Evolutionary conservation across 768 basidiomycete genomes (phyloP).

Genomic region (Dacryopinax primogenitus): DNA sequence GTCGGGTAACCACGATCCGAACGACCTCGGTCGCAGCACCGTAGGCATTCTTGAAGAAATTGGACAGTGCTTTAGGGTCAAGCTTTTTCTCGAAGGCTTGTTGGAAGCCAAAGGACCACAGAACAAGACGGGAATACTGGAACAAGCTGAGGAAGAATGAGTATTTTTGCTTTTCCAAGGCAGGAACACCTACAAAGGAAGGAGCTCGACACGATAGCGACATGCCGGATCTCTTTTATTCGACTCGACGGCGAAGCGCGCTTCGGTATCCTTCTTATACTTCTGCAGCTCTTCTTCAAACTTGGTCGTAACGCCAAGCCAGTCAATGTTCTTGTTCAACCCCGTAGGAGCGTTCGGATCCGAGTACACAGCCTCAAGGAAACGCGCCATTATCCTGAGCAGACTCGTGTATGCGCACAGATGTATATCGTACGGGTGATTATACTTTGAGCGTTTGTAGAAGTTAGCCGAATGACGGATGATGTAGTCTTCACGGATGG

Average conservation of each 20-base stretch:
- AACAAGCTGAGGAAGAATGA: constrained; percentile 40
- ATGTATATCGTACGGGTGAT: constrained; percentile 59
- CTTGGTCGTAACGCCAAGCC: constrained; percentile 46
- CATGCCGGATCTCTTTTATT: constrained; percentile 47
- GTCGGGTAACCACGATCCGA: constrained; percentile 46
- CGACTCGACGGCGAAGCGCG: constrained; percentile 45
- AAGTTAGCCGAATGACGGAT: constrained; percentile 52
- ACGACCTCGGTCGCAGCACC: constrained; percentile 58
- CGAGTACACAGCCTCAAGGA: constrained; percentile 67
- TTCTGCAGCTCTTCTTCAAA: constrained; percentile 46
- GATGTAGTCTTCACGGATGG: constrained; percentile 75
- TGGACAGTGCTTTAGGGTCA: constrained; percentile 11
- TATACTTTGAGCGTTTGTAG: constrained; percentile 58
- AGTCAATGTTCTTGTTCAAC: constrained; percentile 60
- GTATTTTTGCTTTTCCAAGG: background rate
- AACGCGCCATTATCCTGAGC: constrained; percentile 54
- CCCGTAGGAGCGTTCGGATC: constrained; percentile 55
- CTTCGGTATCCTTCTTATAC: constrained; percentile 56
- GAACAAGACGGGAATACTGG: constrained; percentile 64
- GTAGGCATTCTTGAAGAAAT: constrained; percentile 39
- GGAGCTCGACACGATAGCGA: constrained; percentile 48
- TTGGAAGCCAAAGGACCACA: constrained; percentile 80
- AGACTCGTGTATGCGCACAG: constrained; percentile 60
- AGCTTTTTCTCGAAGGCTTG: constrained; percentile 50
- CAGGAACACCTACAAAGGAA: constrained; percentile 51